These are phyloP conservation scores for Diphasiastrum complanatum DNA, from an alignment of 83 land plant genomes.

Conservation along the genomic window DNA sequence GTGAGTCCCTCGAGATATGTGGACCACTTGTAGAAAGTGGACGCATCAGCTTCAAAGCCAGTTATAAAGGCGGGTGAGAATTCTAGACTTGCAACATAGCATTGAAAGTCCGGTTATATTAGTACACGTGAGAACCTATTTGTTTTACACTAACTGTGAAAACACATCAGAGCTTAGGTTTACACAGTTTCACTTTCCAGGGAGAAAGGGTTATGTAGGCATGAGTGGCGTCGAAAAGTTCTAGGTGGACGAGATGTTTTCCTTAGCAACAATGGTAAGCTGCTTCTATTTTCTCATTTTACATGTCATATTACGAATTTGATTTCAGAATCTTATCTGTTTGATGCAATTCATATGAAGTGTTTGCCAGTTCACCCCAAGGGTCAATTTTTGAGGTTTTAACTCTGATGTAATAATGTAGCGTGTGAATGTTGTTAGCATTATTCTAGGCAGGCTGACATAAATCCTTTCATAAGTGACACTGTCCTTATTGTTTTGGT, in stretches of 20 bases:
- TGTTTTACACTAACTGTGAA: neutral
- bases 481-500: too few species aligned
- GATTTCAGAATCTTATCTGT: too few species aligned
- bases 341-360: too few species aligned
- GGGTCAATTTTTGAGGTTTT: too few species aligned
- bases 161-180: neutral
- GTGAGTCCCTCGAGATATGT: conserved; percentile 51
- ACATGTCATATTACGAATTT: too few species aligned
- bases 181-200: conserved; percentile 27
- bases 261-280: conserved; percentile 44
- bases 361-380: too few species aligned
- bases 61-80: conserved; percentile 85
- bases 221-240: conserved; percentile 64
- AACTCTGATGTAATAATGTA: too few species aligned
- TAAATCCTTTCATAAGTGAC: too few species aligned
- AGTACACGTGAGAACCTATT: neutral
- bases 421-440: too few species aligned
- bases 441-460: too few species aligned
- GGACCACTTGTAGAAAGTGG: conserved; percentile 72
- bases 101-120: neutral
- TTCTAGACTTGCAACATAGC: neutral
- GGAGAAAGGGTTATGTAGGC: conserved; percentile 57
- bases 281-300: too few species aligned
- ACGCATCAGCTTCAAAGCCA: conserved; percentile 47
- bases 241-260: conserved; percentile 42